Evolutionary conservation across 108 stramenopile species (phyloP).

Genomic region (Poteriospumella lacustris): DNA sequence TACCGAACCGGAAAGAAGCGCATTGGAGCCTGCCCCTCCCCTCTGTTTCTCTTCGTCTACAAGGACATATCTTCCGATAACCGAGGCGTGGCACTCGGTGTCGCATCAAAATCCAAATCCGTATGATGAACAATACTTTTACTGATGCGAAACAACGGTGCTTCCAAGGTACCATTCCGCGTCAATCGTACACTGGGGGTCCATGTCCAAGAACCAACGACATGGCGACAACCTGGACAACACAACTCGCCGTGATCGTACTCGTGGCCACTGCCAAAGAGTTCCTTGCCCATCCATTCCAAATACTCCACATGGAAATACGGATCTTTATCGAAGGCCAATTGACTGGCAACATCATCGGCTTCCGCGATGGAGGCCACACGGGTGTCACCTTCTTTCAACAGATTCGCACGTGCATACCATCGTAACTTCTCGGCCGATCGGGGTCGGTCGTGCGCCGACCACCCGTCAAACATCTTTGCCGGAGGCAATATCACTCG

Average conservation of each 20-base stretch:
- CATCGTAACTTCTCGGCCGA: conserved; percentile 26
- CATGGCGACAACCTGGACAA: neutral
- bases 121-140: neutral
- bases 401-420: neutral
- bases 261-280: neutral
- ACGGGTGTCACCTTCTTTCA: neutral
- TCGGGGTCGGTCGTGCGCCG: neutral
- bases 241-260: neutral
- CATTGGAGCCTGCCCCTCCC: no score
- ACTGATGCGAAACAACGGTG: neutral
- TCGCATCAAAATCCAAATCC: neutral
- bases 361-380: neutral
- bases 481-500: neutral
- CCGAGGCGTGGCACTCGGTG: neutral
- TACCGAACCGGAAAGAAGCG: no score
- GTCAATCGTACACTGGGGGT: neutral
- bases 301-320: conserved; percentile 23
- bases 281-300: conserved; percentile 23
- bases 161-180: neutral
- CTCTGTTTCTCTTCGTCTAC: no score
- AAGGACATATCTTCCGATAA: neutral
- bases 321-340: neutral
- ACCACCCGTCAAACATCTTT: neutral
- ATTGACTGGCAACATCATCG: conserved; percentile 12
- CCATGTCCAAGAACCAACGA: conserved; percentile 24